Percentiles rank a stretch among this genome's conserved stretches.
phyloP scores from a whole-genome alignment of 2,329 filamentous ascomycete genomes.

The Atkinsonella texensis region DNA sequence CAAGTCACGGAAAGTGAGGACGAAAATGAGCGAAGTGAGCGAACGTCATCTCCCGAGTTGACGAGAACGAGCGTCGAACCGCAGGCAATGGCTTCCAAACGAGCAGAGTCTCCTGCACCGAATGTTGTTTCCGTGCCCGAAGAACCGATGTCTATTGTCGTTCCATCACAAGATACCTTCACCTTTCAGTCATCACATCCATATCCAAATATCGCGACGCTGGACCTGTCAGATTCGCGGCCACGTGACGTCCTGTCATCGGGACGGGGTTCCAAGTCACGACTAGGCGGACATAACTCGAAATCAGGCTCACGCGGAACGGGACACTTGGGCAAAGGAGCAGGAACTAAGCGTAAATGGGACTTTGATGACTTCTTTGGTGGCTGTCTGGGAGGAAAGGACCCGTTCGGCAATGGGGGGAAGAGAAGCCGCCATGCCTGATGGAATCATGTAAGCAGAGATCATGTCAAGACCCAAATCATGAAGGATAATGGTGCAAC shows the following conservation, averaged over 20 bases:
- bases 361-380: conserved; percentile 69
- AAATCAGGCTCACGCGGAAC: conserved; percentile 16
- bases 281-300: conserved; percentile 14
- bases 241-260: conserved; percentile 24
- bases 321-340: conserved; percentile 45
- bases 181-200: conserved; percentile 56
- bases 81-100: conserved; percentile 16
- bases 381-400: conserved; percentile 51
- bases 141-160: conserved; percentile 28
- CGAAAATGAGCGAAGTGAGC: conserved; percentile 51
- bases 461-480: conserved; percentile 7
- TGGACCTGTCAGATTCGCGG: conserved; percentile 44
- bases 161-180: conserved; percentile 50
- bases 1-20: conserved; percentile 56
- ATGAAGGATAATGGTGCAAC: conserved; percentile 4
- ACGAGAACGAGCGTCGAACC: conserved; percentile 34
- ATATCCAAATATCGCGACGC: conserved; percentile 49
- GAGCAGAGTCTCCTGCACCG: conserved; percentile 15
- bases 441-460: conserved; percentile 7
- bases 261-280: conserved; percentile 17
- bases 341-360: conserved; percentile 61
- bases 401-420: conserved; percentile 36
- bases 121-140: conserved; percentile 14
- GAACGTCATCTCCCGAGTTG: conserved; percentile 45
- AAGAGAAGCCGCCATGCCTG: conserved; percentile 40